A percentile compares a stretch with the other conserved stretches of the same genome.
phyloP scores from a whole-genome alignment of 1,139 yeast genomes.

The Lodderomyces orthopsilosis region DNA sequence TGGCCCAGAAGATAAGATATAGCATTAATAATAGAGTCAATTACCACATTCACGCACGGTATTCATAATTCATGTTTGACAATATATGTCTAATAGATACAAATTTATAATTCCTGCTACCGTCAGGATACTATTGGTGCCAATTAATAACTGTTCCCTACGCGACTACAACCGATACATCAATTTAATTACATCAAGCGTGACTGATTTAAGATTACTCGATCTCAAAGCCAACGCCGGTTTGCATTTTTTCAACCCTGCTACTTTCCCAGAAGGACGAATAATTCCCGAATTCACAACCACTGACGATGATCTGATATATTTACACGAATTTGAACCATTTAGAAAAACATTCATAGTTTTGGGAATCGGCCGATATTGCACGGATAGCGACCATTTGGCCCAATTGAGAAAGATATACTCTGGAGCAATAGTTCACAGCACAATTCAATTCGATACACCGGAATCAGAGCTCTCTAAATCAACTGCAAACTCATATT shows the following conservation, averaged over 20 bases:
- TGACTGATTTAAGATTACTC: slow-evolving; percentile 61
- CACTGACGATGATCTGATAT: slow-evolving; percentile 54
- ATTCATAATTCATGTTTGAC: neutral
- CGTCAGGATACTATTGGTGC: slow-evolving; percentile 68
- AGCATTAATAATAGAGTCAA: too few relatives aligned
- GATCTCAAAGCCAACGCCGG: slow-evolving; percentile 70
- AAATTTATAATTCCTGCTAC: slow-evolving; percentile 54
- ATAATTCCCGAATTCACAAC: slow-evolving; percentile 56
- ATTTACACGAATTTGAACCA: slow-evolving; percentile 86
- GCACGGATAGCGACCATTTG: slow-evolving; percentile 8
- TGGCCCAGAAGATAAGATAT: too few relatives aligned
- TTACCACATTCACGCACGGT: neutral
- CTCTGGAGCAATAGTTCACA: slow-evolving; percentile 64
- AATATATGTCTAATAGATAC: slow-evolving; percentile 11
- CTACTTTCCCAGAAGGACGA: slow-evolving; percentile 72
- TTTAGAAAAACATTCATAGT: slow-evolving; percentile 71
- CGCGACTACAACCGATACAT: slow-evolving; percentile 48
- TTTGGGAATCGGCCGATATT: slow-evolving; percentile 58
- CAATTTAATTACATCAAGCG: slow-evolving; percentile 44
- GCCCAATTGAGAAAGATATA: slow-evolving; percentile 27
- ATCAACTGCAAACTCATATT: slow-evolving; percentile 17
- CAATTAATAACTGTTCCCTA: slow-evolving; percentile 55
- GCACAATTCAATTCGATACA: slow-evolving; percentile 57
- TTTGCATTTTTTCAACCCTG: slow-evolving; percentile 70
- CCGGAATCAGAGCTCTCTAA: slow-evolving; percentile 30